A percentile compares a stretch with the other conserved stretches of the same genome.
phyloP scores from a whole-genome alignment of 352 stramenopile species.

The Elongisporangium undulatum region DNA sequence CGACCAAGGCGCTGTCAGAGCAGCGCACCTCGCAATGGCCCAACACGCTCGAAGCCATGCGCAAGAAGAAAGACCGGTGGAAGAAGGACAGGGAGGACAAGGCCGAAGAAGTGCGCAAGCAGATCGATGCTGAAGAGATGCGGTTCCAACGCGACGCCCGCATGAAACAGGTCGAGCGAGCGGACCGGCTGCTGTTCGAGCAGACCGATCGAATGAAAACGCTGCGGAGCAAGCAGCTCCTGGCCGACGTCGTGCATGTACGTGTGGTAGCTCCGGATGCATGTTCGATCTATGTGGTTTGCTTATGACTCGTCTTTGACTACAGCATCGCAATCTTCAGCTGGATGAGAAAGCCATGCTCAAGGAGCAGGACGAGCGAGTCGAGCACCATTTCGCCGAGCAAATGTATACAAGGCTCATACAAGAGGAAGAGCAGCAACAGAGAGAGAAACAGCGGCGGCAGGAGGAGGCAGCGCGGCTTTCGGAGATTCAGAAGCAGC shows the following conservation, averaged over 20 bases:
- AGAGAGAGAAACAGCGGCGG: slow-evolving; percentile 28
- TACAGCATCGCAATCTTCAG: slow-evolving; percentile 75
- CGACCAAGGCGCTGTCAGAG: slow-evolving; percentile 76
- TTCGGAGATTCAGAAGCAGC: slow-evolving; percentile 55
- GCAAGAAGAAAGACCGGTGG: slow-evolving; percentile 87
- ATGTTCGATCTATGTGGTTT: neutral
- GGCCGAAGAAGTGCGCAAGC: slow-evolving; percentile 66
- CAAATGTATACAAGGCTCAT: slow-evolving; percentile 46
- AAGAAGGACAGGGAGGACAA: slow-evolving; percentile 88
- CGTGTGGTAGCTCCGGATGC: slow-evolving; percentile 5
- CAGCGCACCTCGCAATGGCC: slow-evolving; percentile 84
- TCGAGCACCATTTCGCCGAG: slow-evolving; percentile 37
- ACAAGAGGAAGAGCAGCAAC: slow-evolving; percentile 48
- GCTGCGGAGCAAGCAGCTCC: slow-evolving; percentile 78
- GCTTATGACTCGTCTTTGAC: neutral
- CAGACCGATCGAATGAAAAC: slow-evolving; percentile 93
- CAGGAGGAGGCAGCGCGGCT: slow-evolving; percentile 50
- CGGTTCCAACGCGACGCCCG: slow-evolving; percentile 63
- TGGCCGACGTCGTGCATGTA: slow-evolving; percentile 81
- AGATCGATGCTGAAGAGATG: slow-evolving; percentile 78
- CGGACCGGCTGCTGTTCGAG: slow-evolving; percentile 86
- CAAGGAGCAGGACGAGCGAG: slow-evolving; percentile 40
- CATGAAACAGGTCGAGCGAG: slow-evolving; percentile 81
- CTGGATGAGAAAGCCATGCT: slow-evolving; percentile 68
- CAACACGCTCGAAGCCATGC: slow-evolving; percentile 89